These are phyloP conservation scores for Chalaropsis thielavioides DNA, from an alignment of 2,329 filamentous ascomycete species.

Conservation along the genomic window DNA sequence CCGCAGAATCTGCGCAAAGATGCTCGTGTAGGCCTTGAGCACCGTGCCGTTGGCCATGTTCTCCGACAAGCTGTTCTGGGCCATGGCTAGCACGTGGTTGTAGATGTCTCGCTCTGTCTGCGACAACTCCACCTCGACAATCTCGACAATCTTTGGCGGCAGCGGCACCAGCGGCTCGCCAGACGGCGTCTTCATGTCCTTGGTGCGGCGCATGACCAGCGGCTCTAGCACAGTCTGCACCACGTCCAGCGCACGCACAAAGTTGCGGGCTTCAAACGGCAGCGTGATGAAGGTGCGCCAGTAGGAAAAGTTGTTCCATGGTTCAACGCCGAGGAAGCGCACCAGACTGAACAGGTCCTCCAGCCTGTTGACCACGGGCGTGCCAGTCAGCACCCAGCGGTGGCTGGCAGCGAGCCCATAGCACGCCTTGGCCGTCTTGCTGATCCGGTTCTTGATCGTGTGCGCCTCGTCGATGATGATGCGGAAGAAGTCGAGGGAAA, in stretches of 20 bases:
- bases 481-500: conserved; percentile 87
- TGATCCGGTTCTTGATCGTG: conserved; percentile 76
- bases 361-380: conserved; percentile 88
- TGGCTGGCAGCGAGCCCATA: conserved; percentile 77
- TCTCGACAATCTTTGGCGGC: conserved; percentile 65
- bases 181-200: conserved; percentile 92
- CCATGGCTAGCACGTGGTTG: conserved; percentile 71
- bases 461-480: conserved; percentile 93
- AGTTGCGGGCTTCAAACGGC: conserved; percentile 91
- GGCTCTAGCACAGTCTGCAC: conserved; percentile 95
- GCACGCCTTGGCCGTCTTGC: conserved; percentile 89
- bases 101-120: conserved; percentile 80
- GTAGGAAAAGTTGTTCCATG: conserved; percentile 98
- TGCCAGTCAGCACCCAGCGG: conserved; percentile 87
- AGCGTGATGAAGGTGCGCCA: conserved; percentile 99
- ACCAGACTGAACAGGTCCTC: conserved; percentile 92
- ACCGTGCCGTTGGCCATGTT: conserved; percentile 87
- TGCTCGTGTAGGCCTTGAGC: conserved; percentile 89
- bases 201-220: conserved; percentile 85
- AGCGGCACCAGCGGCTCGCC: conserved; percentile 63
- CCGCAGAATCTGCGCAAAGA: conserved; percentile 90
- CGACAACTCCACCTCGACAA: conserved; percentile 77
- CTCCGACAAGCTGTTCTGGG: conserved; percentile 68
- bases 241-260: conserved; percentile 82
- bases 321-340: conserved; percentile 82